Percentiles rank a stretch among this genome's conserved stretches.
Conservation (phyloP, 805 yeast species). For the Naumovozyma baii region DNA sequence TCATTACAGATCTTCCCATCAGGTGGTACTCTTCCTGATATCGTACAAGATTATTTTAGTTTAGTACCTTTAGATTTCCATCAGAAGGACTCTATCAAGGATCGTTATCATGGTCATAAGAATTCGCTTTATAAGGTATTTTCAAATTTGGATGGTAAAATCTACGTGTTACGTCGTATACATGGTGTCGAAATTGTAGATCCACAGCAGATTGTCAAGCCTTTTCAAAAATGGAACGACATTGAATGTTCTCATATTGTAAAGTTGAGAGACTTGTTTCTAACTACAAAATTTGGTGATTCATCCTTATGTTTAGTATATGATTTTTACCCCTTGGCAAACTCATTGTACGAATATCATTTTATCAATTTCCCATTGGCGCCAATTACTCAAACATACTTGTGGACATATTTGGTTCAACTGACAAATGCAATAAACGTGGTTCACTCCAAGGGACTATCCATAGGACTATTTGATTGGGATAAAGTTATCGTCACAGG, state of each 20-base stretch:
- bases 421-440: conserved; percentile 57
- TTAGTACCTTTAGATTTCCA: conserved; percentile 66
- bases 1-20: conserved; percentile 53
- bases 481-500: conserved; percentile 67
- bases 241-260: conserved; percentile 46
- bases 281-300: conserved; percentile 79
- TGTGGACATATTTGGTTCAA: conserved; percentile 76
- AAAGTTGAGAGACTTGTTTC: conserved; percentile 68
- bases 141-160: conserved; percentile 66
- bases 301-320: conserved; percentile 65
- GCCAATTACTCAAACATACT: conserved; percentile 45
- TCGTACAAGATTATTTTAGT: conserved; percentile 75
- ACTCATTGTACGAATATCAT: conserved; percentile 62
- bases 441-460: conserved; percentile 53
- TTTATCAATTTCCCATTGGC: conserved; percentile 31
- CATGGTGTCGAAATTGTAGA: conserved; percentile 48
- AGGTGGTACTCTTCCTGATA: conserved; percentile 48
- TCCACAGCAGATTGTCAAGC: conserved; percentile 46
- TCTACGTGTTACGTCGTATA: conserved; percentile 67
- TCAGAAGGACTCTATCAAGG: conserved; percentile 29
- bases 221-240: conserved; percentile 59
- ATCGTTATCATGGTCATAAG: conserved; percentile 40
- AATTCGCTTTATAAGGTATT: conserved; percentile 69
- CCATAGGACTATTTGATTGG: conserved; percentile 48
- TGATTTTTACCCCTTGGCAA: conserved; percentile 75